These are phyloP conservation scores for Hansenula anomala DNA, from an alignment of 1,139 yeast species.

Conservation along the genomic window DNA sequence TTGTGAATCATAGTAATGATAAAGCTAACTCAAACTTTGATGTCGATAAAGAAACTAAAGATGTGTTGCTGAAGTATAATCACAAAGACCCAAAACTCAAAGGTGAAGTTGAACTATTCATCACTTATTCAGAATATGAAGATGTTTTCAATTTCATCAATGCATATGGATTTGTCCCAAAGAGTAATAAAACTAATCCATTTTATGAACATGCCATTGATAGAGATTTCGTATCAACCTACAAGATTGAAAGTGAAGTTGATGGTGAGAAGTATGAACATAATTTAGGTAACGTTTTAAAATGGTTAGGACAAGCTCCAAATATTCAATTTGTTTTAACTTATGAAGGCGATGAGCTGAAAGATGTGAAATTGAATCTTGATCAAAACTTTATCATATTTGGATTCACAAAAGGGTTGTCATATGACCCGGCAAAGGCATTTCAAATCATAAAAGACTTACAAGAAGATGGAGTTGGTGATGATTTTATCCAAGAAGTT, in stretches of 20 bases:
- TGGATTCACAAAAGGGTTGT: constrained; percentile 18
- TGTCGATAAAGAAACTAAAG: constrained; percentile 43
- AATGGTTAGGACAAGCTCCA: constrained; percentile 24
- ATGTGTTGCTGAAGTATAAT: constrained; percentile 35
- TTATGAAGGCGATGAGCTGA: constrained; percentile 14
- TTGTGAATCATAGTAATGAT: constrained; percentile 52
- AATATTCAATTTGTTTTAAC: constrained; percentile 27
- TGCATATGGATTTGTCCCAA: constrained; percentile 58
- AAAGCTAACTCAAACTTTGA: constrained; percentile 54
- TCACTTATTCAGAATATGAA: constrained; percentile 45
- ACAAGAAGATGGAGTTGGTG: constrained; percentile 7
- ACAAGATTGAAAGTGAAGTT: constrained; percentile 7
- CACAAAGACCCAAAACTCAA: constrained; percentile 1
- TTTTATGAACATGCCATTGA: constrained; percentile 23
- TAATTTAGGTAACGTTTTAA: constrained; percentile 15
- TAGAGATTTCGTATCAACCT: constrained; percentile 19
- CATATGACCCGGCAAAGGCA: constrained; percentile 14
- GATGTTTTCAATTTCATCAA: constrained; percentile 42
- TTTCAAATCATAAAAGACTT: constrained; percentile 10
- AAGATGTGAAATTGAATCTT: constrained; percentile 20
- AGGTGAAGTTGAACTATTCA: constrained; percentile 32
- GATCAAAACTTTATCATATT: constrained; percentile 26
- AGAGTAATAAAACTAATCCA: constrained; percentile 13
- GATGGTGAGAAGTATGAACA: constrained; percentile 10
- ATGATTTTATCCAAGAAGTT: constrained; percentile 9